A percentile compares a stretch with the other conserved stretches of the same genome.
phyloP scores from a whole-genome alignment of 2,329 filamentous ascomycete species.

The Hypoxylon sp. region DNA sequence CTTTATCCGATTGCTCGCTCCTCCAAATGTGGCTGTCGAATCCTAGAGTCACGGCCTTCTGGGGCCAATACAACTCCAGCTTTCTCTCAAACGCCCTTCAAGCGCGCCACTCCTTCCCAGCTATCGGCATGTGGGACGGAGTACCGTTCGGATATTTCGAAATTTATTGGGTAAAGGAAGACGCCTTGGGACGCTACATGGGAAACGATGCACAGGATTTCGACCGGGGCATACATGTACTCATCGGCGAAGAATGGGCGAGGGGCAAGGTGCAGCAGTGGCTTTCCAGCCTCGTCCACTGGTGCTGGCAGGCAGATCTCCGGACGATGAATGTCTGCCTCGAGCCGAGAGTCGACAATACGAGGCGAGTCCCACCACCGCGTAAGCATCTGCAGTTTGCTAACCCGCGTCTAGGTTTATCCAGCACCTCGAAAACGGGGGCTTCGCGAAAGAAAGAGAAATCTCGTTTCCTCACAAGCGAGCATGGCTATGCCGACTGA shows the following conservation, averaged over 20 bases:
- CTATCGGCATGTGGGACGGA: constrained; percentile 92
- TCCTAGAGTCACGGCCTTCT: constrained; percentile 83
- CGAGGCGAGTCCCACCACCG: constrained; percentile 69
- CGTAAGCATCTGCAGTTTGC: background rate
- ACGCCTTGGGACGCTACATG: constrained; percentile 75
- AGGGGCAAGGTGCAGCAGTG: constrained; percentile 82
- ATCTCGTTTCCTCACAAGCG: constrained; percentile 92
- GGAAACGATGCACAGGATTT: constrained; percentile 75
- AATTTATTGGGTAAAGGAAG: constrained; percentile 98
- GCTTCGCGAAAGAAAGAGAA: constrained; percentile 88
- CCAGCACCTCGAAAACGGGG: constrained; percentile 73
- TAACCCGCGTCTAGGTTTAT: constrained; percentile 63
- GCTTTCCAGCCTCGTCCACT: constrained; percentile 88
- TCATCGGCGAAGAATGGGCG: constrained; percentile 93
- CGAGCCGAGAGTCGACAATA: constrained; percentile 91
- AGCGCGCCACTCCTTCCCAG: constrained; percentile 82
- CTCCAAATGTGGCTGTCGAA: constrained; percentile 90
- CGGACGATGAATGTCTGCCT: constrained; percentile 84
- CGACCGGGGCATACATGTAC: constrained; percentile 86
- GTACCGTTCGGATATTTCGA: constrained; percentile 98
- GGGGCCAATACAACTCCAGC: constrained; percentile 72
- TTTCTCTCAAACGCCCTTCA: constrained; percentile 74
- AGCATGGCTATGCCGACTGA: constrained; percentile 82
- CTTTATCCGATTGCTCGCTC: constrained; percentile 64
- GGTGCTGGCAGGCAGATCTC: constrained; percentile 78